Evolutionary conservation across 495 filamentous ascomycete genomes (phyloP).

Genomic region (Cladorrhinum samala): DNA sequence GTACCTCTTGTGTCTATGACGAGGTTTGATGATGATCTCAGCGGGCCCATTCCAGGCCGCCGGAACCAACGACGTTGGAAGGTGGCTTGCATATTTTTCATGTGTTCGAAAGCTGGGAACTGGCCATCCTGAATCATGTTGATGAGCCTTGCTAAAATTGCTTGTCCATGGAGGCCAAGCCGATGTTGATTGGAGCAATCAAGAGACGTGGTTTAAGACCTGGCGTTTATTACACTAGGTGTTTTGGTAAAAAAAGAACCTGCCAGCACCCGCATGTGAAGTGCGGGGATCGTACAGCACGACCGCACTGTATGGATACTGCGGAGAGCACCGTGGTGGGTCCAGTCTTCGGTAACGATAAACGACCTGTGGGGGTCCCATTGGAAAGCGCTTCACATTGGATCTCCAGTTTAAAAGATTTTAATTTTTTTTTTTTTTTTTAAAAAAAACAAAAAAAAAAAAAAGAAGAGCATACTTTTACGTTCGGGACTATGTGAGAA

Average conservation of each 20-base stretch:
- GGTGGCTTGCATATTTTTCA: not conserved
- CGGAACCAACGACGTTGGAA: not conserved
- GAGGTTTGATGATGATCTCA: not conserved
- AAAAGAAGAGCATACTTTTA: too few species aligned
- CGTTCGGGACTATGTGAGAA: not conserved
- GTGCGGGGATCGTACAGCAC: too few species aligned
- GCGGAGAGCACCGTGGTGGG: too few species aligned
- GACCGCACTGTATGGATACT: not conserved
- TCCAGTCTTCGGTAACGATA: not conserved
- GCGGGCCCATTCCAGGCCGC: not conserved
- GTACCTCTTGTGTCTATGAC: not conserved
- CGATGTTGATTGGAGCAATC: not conserved
- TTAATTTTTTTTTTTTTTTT: too few species aligned
- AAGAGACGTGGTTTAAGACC: not conserved
- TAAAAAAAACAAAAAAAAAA: too few species aligned
- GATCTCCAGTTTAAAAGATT: too few species aligned
- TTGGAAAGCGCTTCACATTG: not conserved
- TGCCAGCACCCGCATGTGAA: too few species aligned
- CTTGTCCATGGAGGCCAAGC: not conserved
- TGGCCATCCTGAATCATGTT: not conserved
- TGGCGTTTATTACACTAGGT: not conserved
- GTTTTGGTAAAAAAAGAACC: not conserved
- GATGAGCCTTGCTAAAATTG: not conserved
- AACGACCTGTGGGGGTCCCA: not conserved
- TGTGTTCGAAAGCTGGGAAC: not conserved